Conservation (phyloP, 1,284 basidiomycete species). For the Boletellus sp. region DNA sequence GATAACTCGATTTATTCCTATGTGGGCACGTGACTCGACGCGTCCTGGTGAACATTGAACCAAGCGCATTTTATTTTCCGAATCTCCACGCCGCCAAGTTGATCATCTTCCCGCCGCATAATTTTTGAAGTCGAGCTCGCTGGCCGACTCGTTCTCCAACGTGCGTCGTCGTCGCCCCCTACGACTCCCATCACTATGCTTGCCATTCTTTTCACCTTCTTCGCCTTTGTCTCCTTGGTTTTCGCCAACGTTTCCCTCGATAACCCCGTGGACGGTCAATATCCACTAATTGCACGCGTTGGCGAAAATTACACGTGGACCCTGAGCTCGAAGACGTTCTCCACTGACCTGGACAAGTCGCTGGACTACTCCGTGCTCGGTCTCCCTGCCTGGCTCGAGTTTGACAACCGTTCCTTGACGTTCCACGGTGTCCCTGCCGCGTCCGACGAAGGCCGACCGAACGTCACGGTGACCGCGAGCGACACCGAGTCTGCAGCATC, state of each 20-base stretch:
- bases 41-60: slow-evolving; percentile 12
- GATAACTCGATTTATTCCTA: slow-evolving; percentile 7
- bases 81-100: slow-evolving; percentile 3
- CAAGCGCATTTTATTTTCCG: slow-evolving; percentile 10
- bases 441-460: slow-evolving; percentile 53
- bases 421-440: slow-evolving; percentile 58
- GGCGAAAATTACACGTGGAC: slow-evolving; percentile 61
- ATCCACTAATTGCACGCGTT: slow-evolving; percentile 60
- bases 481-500: slow-evolving; percentile 46
- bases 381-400: slow-evolving; percentile 65
- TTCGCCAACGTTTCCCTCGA: slow-evolving; percentile 45
- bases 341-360: slow-evolving; percentile 39
- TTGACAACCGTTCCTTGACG: slow-evolving; percentile 49
- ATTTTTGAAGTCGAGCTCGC: slow-evolving; percentile 42
- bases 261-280: slow-evolving; percentile 55
- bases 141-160: slow-evolving; percentile 55
- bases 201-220: slow-evolving; percentile 53
- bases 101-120: slow-evolving; percentile 10
- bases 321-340: slow-evolving; percentile 59
- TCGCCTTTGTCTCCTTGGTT: slow-evolving; percentile 37
- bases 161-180: slow-evolving; percentile 42
- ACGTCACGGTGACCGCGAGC: slow-evolving; percentile 54
- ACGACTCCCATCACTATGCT: slow-evolving; percentile 57
- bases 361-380: slow-evolving; percentile 46
- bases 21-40: slow-evolving; percentile 31